A percentile compares a stretch with the other conserved stretches of the same genome.
Evolutionary conservation across 2,329 filamentous ascomycete genomes (phyloP).

Genomic region (Hymenoscyphus albidus): DNA sequence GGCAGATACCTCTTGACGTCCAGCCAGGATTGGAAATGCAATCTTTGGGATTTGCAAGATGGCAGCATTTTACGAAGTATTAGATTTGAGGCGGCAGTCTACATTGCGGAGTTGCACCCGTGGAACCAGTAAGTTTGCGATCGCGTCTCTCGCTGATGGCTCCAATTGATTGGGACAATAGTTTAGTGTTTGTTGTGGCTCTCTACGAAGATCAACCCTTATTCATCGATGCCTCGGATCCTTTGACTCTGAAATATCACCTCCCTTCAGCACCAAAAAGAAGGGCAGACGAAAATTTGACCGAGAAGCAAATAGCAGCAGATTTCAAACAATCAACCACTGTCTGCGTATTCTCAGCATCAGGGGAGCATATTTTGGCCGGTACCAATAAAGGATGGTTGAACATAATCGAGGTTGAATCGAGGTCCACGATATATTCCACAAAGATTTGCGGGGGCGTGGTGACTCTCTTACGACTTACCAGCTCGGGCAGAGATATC

Average conservation of each 20-base stretch:
- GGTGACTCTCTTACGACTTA: conserved; percentile 82
- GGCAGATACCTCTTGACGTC: conserved; percentile 88
- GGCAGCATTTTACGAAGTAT: conserved; percentile 72
- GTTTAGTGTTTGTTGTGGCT: conserved; percentile 81
- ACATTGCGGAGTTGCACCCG: conserved; percentile 93
- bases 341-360: conserved; percentile 80
- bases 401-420: conserved; percentile 85
- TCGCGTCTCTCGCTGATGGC: neutral
- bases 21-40: conserved; percentile 94
- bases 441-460: conserved; percentile 83
- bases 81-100: conserved; percentile 87
- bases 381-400: conserved; percentile 95
- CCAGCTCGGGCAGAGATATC: conserved; percentile 77
- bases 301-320: conserved; percentile 83
- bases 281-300: conserved; percentile 63
- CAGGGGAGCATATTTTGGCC: conserved; percentile 83
- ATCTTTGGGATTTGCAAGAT: conserved; percentile 85
- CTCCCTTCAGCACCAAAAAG: conserved; percentile 81
- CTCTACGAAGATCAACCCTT: conserved; percentile 91
- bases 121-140: conserved; percentile 68
- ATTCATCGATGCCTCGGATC: conserved; percentile 73
- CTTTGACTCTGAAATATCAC: conserved; percentile 68
- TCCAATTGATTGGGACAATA: conserved; percentile 37
- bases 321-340: conserved; percentile 95
- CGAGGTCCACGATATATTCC: conserved; percentile 80